Conservation (phyloP, 192 early-diverging fungal species). For the Chytriomyces hyalinus region DNA sequence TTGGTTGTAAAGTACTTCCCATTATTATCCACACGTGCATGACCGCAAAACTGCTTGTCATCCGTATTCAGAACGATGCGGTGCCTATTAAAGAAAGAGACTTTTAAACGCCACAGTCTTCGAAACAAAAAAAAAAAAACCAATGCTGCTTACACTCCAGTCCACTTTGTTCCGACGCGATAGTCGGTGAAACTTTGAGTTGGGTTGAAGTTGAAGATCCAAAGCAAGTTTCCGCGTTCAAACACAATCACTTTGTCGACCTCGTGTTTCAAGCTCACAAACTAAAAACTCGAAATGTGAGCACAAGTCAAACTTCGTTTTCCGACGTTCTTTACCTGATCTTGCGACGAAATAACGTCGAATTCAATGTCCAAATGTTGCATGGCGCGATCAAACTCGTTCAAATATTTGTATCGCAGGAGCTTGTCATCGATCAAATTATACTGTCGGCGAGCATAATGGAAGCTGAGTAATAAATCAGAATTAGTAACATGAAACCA, state of each 20-base stretch:
- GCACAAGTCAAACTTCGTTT: not conserved
- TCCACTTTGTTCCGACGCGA: slow-evolving; percentile 73
- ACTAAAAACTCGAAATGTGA: slow-evolving; percentile 42
- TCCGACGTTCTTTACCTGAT: slow-evolving; percentile 45
- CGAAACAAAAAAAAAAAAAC: slow-evolving; percentile 20
- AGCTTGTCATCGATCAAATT: slow-evolving; percentile 87
- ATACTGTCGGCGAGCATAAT: slow-evolving; percentile 95
- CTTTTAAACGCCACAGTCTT: not conserved
- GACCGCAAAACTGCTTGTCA: slow-evolving; percentile 76
- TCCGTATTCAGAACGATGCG: slow-evolving; percentile 81
- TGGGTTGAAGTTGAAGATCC: slow-evolving; percentile 95
- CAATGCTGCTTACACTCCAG: slow-evolving; percentile 59
- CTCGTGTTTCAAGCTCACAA: slow-evolving; percentile 87
- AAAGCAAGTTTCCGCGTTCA: slow-evolving; percentile 87
- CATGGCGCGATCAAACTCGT: slow-evolving; percentile 89
- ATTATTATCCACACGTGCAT: slow-evolving; percentile 70
- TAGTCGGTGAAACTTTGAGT: slow-evolving; percentile 87
- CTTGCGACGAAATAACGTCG: slow-evolving; percentile 66
- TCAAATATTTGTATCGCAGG: slow-evolving; percentile 92
- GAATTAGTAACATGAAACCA: not conserved
- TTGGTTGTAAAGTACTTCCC: slow-evolving; percentile 75
- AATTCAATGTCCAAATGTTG: slow-evolving; percentile 72
- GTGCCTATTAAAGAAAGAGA: slow-evolving; percentile 47
- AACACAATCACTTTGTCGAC: slow-evolving; percentile 91
- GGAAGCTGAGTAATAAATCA: slow-evolving; percentile 66